Base-by-base conservation (phyloP, 495 filamentous ascomycete species). In the Aspergillus baeticus region DNA sequence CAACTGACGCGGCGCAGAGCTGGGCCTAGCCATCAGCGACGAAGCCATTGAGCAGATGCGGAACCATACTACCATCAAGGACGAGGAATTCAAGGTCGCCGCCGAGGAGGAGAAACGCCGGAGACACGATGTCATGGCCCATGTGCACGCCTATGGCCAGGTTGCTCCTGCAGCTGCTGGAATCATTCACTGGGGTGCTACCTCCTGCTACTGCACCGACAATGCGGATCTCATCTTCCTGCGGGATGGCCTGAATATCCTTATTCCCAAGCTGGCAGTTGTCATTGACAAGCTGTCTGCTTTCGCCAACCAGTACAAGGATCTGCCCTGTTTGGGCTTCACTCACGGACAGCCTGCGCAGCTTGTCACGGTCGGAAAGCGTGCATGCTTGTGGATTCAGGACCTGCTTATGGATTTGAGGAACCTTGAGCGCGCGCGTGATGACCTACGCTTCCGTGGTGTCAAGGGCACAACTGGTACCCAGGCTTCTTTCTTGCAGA, bases 161-260 rank as follows among this genome's bases (percentile, higher is more conserved):
- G 82, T 79, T 46, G 90, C 90, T 10, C 91, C 92, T 4, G 86
- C 84, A 42, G 92, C 92, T 36, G 90, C 89, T 17, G 90, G 89
- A 18, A 90, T 93, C 66, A 95, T 96, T 45, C 92, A 96, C 74
- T 86, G 80, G 72, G 92, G 87, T 51, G 86, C 84, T 36, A 85
- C 82, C 10, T 79, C 73, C 3, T 84, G 80, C 69, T 85, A 83
- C 71, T 77, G 83, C 76, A 92, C 89, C 44, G 93, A 98, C 67
- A 96, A 96, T 59, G 86, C 89, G 23, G 93, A 98, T 62, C 72
- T 96, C 42, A 93, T 96, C 62, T 84, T 96, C 67, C 75, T 92
- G 52, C 78, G 87, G 5, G 83, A 91, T 48, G 84, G 76, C 43
- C 76, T 96, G 22, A 84, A 92, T 64, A 78, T 96, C 50, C 69